Evolutionary conservation across 192 early-diverging fungal species (phyloP), one percentile per base, ranked within the genome.

Genomic region (Umbelopsis sp.): DNA sequence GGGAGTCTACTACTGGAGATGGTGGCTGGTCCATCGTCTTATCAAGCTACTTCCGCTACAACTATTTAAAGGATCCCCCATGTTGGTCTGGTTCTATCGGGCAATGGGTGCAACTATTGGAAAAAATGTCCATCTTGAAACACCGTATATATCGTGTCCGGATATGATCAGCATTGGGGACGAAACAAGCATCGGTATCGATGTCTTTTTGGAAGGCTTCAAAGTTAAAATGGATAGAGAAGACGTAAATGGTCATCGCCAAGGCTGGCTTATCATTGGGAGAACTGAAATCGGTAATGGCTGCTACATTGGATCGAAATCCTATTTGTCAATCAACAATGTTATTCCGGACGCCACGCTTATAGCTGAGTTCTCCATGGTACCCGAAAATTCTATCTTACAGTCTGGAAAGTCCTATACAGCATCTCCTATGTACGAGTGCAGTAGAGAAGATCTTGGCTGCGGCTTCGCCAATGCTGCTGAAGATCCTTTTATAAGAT

Each of bases 1-100:
- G 26, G 56, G 56, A 7, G 12, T 11, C 6, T 62, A 62, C 56
- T 62, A 62, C 20, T 62, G 56, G 56, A 62, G 56, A 62, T 62
- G 56, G 56, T 62, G 56, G 56, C 4, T 62, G 7, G 26, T 62
- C 14, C 56, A 62, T 62, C 56, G 56, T 3, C 26, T 62, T 11
- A 62, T 34, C 8, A 62, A 29, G 1, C 17, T 62, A 14, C 56
- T 62, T 2, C 56, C 56, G 5, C 17, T 62, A 17, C 1, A 22
- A 11, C 16, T 62, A 34, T 62, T 62, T 14, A 62, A 31, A 62
- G 56, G 56, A 62, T 62, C 29, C 1, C 29, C 31, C 10, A 12
- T 62, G 0, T 4, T 62, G 25, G 56, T 62, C 2, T 34, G 29
- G 56, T 62, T 62, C 29, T 62, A 62, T 62, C 56, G 26, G 7